Evolutionary conservation across 1,284 basidiomycete genomes (phyloP).

Genomic region (Pyrrhoderma lamaoense): DNA sequence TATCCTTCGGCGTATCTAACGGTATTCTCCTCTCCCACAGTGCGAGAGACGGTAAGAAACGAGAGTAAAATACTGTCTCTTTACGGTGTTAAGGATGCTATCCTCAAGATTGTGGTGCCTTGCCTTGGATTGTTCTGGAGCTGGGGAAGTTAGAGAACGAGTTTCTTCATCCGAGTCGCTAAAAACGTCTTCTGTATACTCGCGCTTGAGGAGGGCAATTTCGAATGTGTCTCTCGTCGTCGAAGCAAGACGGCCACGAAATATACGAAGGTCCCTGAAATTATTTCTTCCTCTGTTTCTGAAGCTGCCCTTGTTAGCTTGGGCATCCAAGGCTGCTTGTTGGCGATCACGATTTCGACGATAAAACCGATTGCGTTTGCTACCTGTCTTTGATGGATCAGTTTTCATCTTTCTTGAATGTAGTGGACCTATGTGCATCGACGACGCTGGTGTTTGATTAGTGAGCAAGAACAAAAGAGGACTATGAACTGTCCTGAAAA

Average conservation of each 20-base stretch:
- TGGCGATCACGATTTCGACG: too few relatives aligned
- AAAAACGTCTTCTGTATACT: conserved; percentile 12
- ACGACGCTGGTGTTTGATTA: too few relatives aligned
- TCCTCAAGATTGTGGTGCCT: conserved; percentile 10
- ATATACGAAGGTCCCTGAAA: conserved; percentile 4
- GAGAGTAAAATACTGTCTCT: conserved; percentile 14
- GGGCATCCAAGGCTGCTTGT: too few relatives aligned
- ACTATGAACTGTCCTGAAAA: too few relatives aligned
- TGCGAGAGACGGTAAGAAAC: conserved; percentile 15
- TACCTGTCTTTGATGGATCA: too few relatives aligned
- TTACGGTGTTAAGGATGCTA: conserved; percentile 1
- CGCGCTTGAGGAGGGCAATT: conserved; percentile 10
- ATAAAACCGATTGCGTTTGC: too few relatives aligned
- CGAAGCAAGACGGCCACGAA: conserved; percentile 13
- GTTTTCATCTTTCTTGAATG: too few relatives aligned
- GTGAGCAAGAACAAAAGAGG: too few relatives aligned
- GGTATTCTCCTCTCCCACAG: conserved; percentile 11
- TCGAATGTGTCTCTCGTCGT: conserved; percentile 14
- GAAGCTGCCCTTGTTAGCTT: conserved; percentile 4
- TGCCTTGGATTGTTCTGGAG: background rate
- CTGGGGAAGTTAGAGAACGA: background rate
- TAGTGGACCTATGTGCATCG: too few relatives aligned
- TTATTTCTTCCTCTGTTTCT: conserved; percentile 1
- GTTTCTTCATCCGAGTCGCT: conserved; percentile 12
- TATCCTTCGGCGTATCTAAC: background rate